Evolutionary conservation across 2,329 filamentous ascomycete species (phyloP).

Genomic region (Penicillium sp.): DNA sequence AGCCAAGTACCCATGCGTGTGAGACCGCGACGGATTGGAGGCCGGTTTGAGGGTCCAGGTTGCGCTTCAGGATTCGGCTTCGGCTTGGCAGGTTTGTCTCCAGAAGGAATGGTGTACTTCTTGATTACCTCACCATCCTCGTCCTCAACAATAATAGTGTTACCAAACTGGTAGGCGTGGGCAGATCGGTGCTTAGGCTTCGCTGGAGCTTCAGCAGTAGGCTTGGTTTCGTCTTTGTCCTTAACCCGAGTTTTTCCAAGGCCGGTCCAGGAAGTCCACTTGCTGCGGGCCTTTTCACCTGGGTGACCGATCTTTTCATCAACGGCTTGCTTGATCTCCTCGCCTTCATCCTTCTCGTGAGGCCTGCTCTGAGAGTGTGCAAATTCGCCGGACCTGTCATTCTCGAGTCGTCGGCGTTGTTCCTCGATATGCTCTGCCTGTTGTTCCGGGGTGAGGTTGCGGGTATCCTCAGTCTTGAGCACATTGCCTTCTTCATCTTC

Average conservation of each 20-base stretch:
- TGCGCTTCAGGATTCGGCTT: slow-evolving; percentile 17
- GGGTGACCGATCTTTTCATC: slow-evolving; percentile 37
- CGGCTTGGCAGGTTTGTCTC: slow-evolving; percentile 32
- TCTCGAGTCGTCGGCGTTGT: slow-evolving; percentile 55
- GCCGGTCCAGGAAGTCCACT: slow-evolving; percentile 48
- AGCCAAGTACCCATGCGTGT: slow-evolving; percentile 63
- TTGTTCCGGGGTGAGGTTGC: slow-evolving; percentile 55
- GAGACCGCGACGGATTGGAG: slow-evolving; percentile 52
- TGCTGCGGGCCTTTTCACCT: slow-evolving; percentile 46
- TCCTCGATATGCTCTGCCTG: slow-evolving; percentile 58
- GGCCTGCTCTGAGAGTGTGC: slow-evolving; percentile 48
- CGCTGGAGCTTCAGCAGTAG: slow-evolving; percentile 16
- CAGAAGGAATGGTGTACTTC: slow-evolving; percentile 63
- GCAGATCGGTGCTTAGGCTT: slow-evolving; percentile 46
- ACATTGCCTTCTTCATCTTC: slow-evolving; percentile 90
- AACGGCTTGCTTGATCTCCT: slow-evolving; percentile 42
- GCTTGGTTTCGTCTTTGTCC: slow-evolving; percentile 30
- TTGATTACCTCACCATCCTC: slow-evolving; percentile 69
- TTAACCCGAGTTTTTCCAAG: slow-evolving; percentile 36
- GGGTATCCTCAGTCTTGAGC: slow-evolving; percentile 61
- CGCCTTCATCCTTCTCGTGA: slow-evolving; percentile 46
- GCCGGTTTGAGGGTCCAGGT: slow-evolving; percentile 31
- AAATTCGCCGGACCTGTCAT: slow-evolving; percentile 48
- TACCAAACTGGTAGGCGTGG: slow-evolving; percentile 67
- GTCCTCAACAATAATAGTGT: slow-evolving; percentile 70